Evolutionary conservation across 768 basidiomycete species (phyloP).

Genomic region (Trametes punicea): DNA sequence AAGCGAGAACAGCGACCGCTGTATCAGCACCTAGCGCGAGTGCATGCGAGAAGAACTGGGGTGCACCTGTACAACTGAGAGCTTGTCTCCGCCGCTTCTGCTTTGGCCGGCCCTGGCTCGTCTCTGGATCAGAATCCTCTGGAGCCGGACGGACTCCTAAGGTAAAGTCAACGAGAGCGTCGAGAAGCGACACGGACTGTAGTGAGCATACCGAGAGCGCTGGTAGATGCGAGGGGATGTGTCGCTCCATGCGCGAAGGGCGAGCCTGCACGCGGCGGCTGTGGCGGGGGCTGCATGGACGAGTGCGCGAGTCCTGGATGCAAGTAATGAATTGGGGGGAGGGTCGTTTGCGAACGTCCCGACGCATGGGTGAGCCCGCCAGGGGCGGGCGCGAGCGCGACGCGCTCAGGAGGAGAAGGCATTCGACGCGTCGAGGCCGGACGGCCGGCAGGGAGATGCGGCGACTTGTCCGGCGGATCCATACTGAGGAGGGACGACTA

Average conservation of each 20-base stretch:
- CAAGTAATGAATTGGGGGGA: constrained; percentile 68
- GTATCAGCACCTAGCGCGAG: constrained; percentile 10
- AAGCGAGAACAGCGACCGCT: constrained; percentile 4
- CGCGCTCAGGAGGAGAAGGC: constrained; percentile 27
- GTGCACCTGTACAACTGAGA: constrained; percentile 78
- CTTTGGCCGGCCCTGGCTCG: constrained; percentile 61
- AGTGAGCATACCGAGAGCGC: constrained; percentile 18
- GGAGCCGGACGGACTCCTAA: constrained; percentile 34
- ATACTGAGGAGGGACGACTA: constrained; percentile 24
- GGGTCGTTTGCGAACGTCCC: constrained; percentile 31
- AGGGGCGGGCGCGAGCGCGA: constrained; percentile 26
- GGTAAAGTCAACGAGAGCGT: not conserved
- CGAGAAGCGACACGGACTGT: not conserved
- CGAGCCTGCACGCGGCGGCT: constrained; percentile 26
- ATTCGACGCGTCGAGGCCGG: constrained; percentile 26
- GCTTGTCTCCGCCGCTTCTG: constrained; percentile 83
- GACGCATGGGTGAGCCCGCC: constrained; percentile 4
- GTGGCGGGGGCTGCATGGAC: constrained; percentile 31
- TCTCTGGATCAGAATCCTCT: constrained; percentile 58
- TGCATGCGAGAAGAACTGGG: constrained; percentile 11
- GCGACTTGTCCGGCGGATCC: constrained; percentile 37
- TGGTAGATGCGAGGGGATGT: constrained; percentile 20
- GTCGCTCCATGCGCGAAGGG: constrained; percentile 21
- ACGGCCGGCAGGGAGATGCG: constrained; percentile 31
- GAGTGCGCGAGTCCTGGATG: constrained; percentile 64